phyloP scores from a whole-genome alignment of 805 yeast species.

The Ogataea pignaliae region DNA sequence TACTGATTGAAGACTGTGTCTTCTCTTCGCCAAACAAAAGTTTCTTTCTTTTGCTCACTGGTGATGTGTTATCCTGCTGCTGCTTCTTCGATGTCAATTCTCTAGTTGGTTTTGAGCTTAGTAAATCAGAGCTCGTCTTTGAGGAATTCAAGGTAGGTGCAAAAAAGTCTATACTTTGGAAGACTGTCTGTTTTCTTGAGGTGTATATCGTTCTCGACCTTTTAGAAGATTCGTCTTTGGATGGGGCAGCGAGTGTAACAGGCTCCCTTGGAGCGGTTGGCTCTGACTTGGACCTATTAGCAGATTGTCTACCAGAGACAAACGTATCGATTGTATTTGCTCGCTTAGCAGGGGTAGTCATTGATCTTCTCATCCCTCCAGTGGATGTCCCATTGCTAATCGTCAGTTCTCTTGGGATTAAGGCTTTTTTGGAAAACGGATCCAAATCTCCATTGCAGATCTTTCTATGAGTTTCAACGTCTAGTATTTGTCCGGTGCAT shows the following conservation, averaged over 20 bases:
- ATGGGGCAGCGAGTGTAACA: too few species aligned
- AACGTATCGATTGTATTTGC: background rate
- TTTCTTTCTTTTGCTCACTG: constrained; percentile 24
- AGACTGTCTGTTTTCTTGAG: constrained; percentile 13
- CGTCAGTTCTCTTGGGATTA: constrained; percentile 45
- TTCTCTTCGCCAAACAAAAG: constrained; percentile 14
- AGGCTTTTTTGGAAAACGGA: constrained; percentile 52
- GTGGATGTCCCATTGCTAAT: constrained; percentile 8
- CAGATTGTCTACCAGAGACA: background rate
- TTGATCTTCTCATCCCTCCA: background rate
- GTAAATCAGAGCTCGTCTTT: background rate
- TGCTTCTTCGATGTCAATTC: background rate
- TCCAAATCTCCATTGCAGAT: constrained; percentile 65
- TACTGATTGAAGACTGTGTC: constrained; percentile 12
- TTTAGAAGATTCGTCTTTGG: too few species aligned
- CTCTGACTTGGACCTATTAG: constrained; percentile 3
- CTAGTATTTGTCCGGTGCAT: constrained; percentile 44
- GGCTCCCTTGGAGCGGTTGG: background rate
- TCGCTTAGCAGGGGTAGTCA: background rate
- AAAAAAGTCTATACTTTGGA: too few species aligned
- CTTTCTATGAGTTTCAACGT: constrained; percentile 43
- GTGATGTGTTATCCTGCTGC: constrained; percentile 9
- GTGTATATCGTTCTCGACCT: constrained; percentile 1
- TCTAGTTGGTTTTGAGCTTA: background rate
- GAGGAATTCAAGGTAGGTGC: too few species aligned